Conservation (phyloP, 768 basidiomycete genomes). For the Amanita phalloides region DNA sequence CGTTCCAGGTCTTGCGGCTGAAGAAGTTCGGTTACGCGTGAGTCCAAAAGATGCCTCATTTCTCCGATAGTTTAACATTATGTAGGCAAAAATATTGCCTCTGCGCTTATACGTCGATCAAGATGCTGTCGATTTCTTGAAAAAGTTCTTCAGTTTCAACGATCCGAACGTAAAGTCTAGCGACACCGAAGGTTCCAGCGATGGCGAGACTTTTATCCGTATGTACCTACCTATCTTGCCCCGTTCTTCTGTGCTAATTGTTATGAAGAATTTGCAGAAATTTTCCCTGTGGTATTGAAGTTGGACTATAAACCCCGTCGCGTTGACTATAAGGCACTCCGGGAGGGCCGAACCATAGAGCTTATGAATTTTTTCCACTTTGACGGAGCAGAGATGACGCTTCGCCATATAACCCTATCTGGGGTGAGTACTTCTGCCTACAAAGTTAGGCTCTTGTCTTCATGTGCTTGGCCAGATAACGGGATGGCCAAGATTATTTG, state of each 20-base stretch:
- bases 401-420: slow-evolving; percentile 83
- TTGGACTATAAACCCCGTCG: slow-evolving; percentile 97
- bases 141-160: slow-evolving; percentile 90
- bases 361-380: slow-evolving; percentile 99
- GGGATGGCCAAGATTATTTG: slow-evolving; percentile 85
- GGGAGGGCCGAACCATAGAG: slow-evolving; percentile 88
- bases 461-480: slow-evolving; percentile 50
- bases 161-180: slow-evolving; percentile 35
- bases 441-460: not conserved
- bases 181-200: slow-evolving; percentile 19
- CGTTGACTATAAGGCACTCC: slow-evolving; percentile 86
- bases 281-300: slow-evolving; percentile 92
- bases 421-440: slow-evolving; percentile 50
- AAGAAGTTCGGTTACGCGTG: slow-evolving; percentile 75
- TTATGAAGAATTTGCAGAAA: slow-evolving; percentile 75
- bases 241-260: slow-evolving; percentile 45
- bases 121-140: slow-evolving; percentile 96
- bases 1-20: slow-evolving; percentile 48
- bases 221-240: slow-evolving; percentile 15
- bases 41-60: slow-evolving; percentile 17
- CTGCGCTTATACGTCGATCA: slow-evolving; percentile 93
- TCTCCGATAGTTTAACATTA: not conserved
- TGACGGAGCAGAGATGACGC: slow-evolving; percentile 95
- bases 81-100: slow-evolving; percentile 82
- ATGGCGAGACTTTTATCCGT: slow-evolving; percentile 37